A percentile compares a stretch with the other conserved stretches of the same genome.
These are phyloP conservation scores for Salvia rosmarinus DNA, from an alignment of 257 asterid species.

Conservation along the genomic window DNA sequence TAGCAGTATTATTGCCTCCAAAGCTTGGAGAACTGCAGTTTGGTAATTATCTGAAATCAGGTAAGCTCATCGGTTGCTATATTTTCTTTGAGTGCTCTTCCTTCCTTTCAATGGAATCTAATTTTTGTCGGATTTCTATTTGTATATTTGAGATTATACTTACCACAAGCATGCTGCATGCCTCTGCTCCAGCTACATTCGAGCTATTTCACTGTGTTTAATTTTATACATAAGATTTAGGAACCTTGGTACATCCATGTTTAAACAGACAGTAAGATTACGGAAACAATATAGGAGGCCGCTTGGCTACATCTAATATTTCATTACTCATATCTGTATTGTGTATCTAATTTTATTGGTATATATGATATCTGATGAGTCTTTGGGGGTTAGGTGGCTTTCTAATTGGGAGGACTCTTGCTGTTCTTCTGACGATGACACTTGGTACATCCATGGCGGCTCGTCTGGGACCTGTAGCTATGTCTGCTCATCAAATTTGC, in stretches of 20 bases:
- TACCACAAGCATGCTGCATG: conserved; percentile 16
- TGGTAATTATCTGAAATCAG: conserved; percentile 84
- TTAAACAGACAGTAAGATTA: too few relatives aligned
- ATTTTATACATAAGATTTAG: background rate
- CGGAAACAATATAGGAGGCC: background rate
- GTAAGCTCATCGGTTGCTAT: conserved; percentile 42
- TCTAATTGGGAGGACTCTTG: conserved; percentile 89
- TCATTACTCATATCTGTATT: background rate
- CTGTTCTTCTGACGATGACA: conserved; percentile 84
- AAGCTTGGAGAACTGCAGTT: conserved; percentile 75
- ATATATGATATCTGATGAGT: background rate
- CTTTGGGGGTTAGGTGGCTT: conserved; percentile 68
- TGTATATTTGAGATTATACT: conserved; percentile 8
- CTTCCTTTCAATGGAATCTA: background rate
- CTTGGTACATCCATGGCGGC: conserved; percentile 97
- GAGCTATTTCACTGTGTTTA: background rate
- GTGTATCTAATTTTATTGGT: background rate
- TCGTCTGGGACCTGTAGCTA: conserved; percentile 90
- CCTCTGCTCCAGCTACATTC: background rate
- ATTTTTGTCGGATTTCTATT: background rate
- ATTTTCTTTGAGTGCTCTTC: conserved; percentile 15
- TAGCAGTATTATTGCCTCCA: conserved; percentile 77
- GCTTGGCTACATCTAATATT: background rate
- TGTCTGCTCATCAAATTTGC: conserved; percentile 98
- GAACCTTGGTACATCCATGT: background rate